Base-by-base conservation (phyloP, 2,329 filamentous ascomycete genomes). In the Talaromyces piceae region DNA sequence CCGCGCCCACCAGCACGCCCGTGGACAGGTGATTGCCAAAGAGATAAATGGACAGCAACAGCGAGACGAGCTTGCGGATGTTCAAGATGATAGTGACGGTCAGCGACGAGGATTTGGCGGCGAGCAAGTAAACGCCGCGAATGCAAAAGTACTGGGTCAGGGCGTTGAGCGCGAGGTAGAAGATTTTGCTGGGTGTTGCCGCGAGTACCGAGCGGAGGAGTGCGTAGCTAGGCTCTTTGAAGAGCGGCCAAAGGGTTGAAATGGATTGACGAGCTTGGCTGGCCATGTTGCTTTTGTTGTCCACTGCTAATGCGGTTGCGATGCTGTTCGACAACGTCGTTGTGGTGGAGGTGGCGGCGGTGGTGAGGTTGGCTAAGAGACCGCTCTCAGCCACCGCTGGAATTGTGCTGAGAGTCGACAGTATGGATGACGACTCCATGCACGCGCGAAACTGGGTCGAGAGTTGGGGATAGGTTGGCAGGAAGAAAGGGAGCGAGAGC, bases 71-170 rank as follows among this genome's bases (percentile, higher is more conserved):
- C 70, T 98, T 98, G 59, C 93, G 81, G 54, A 98, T 87, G 66
- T 97, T 98, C 54, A 98, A 77, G 45, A 97, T 90, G 60, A 98
- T 95, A 1, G 91, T 96, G 22, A 98, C 93, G 0, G 93, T 97
- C 50, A 98, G 78, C 0, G 93, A 94, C 3, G 91, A 91, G 3
- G 88, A 88, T 50, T 85, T 86, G 0, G 91, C 88, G 1, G 88
- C 91, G 4, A 98, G 77, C n/a, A 95, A 79, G 60, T 97, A 97
- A 52, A 98, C 93, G 1, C 93, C 93, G 3, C 91, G 87, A 57
- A 98, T 97, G 68, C 93, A 98, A 22, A 90, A 81, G 62, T 96
- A 89, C 69, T 98, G 93, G 3, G 93, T 97, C 45, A 94, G 65
- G 0, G 94, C 88, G 59, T 75, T 74, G 56, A 75, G 58, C 7